A percentile compares a stretch with the other conserved stretches of the same genome.
These are phyloP conservation scores for Lodderomyces theae DNA, from an alignment of 1,139 yeast species.

Conservation along the genomic window DNA sequence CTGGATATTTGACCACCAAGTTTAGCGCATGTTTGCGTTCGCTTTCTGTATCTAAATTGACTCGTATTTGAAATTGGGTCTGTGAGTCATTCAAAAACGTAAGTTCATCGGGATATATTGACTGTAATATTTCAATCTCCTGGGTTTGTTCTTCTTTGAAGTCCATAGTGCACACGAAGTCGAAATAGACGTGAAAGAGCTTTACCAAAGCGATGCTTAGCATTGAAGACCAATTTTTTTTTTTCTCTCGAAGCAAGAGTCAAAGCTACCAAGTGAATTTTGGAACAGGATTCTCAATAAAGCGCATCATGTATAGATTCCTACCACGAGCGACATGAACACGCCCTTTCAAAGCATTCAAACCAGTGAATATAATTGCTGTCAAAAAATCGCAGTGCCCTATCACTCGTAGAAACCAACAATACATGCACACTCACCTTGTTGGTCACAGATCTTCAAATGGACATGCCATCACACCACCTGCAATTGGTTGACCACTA, in stretches of 20 bases:
- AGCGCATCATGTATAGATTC: too few species aligned
- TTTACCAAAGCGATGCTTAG: neutral
- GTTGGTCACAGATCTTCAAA: too few species aligned
- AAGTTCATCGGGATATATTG: constrained; percentile 92
- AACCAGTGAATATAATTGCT: too few species aligned
- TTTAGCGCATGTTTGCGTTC: constrained; percentile 51
- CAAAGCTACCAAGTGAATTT: neutral
- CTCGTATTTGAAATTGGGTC: constrained; percentile 44
- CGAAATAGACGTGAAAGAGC: neutral
- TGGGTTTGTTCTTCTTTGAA: constrained; percentile 71
- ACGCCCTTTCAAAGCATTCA: too few species aligned
- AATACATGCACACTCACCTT: too few species aligned
- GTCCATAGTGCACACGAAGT: constrained; percentile 46
- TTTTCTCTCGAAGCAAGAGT: neutral
- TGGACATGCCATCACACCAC: too few species aligned
- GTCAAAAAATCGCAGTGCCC: too few species aligned
- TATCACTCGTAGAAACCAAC: too few species aligned
- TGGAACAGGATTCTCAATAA: too few species aligned
- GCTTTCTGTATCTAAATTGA: constrained; percentile 58
- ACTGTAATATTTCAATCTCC: constrained; percentile 79
- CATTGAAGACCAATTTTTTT: neutral
- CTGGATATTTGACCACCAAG: constrained; percentile 65
- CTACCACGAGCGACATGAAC: too few species aligned
- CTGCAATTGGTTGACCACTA: too few species aligned
- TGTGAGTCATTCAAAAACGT: constrained; percentile 30